Evolutionary conservation across 345 rosid genomes (phyloP).

Genomic region (Viola odorata): DNA sequence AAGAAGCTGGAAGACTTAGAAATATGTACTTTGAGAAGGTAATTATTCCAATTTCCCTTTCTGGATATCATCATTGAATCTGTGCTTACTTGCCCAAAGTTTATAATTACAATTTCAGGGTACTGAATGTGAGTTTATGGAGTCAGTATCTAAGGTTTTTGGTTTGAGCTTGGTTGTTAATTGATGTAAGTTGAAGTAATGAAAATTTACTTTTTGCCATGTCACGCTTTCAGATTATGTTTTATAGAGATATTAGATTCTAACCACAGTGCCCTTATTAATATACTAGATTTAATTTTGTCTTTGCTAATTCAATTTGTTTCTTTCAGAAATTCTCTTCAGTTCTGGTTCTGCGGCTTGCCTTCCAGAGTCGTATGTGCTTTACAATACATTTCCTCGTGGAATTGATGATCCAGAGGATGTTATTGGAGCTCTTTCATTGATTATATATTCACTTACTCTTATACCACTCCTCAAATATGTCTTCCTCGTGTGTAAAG

Average conservation of each 20-base stretch:
- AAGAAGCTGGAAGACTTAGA: conserved; percentile 81
- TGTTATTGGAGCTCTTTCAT: conserved; percentile 49
- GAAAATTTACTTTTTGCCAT: no score
- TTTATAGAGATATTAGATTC: no score
- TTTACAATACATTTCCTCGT: conserved; percentile 46
- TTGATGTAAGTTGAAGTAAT: no score
- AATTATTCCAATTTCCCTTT: background rate
- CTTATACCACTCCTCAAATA: conserved; percentile 55
- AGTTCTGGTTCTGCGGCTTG: conserved; percentile 31
- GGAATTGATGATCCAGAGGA: conserved; percentile 48
- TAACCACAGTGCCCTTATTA: no score
- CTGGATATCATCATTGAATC: background rate
- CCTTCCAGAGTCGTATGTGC: conserved; percentile 60
- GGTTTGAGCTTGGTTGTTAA: no score
- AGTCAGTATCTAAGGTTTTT: no score
- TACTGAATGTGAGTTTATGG: no score
- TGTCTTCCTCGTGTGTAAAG: conserved; percentile 43
- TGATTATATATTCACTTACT: conserved; percentile 59
- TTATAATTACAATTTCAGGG: no score
- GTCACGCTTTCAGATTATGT: no score
- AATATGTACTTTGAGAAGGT: conserved; percentile 79
- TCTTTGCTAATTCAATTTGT: conserved; percentile 2
- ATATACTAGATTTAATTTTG: no score
- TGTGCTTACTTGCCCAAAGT: no score
- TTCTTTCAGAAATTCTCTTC: conserved; percentile 29